Conservation (phyloP, 2,329 filamentous ascomycete genomes). For the Pleoardoris graminearum region DNA sequence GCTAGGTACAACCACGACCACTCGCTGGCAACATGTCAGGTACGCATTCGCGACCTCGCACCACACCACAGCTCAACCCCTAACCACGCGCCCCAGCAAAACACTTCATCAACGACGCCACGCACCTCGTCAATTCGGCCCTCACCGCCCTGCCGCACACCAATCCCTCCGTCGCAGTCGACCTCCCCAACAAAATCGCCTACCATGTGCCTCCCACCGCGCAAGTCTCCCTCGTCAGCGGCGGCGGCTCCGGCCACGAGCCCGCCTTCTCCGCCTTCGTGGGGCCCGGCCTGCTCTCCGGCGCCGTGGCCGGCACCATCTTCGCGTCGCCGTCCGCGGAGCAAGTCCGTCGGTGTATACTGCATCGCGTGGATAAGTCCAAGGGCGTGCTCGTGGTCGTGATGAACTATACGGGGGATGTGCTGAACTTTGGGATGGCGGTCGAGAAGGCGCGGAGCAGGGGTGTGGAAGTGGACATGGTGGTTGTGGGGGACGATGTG, state of each 20-base stretch:
- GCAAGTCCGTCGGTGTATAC: conserved; percentile 78
- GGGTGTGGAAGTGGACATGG: conserved; percentile 80
- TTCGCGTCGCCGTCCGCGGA: conserved; percentile 81
- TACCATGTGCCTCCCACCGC: conserved; percentile 34
- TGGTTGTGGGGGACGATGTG: conserved; percentile 89
- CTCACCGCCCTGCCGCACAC: conserved; percentile 77
- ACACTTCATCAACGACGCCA: conserved; percentile 88
- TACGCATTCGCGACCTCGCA: neutral
- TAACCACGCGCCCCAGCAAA: conserved; percentile 57
- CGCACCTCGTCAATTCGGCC: conserved; percentile 75
- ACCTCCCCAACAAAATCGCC: conserved; percentile 75
- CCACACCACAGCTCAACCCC: neutral
- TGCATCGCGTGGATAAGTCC: conserved; percentile 69
- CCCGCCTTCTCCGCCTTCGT: conserved; percentile 87
- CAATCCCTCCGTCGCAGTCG: conserved; percentile 81
- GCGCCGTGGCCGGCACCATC: conserved; percentile 83
- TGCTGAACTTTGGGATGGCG: conserved; percentile 91
- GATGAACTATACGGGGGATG: conserved; percentile 82
- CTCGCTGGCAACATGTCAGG: conserved; percentile 8
- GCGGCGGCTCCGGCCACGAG: conserved; percentile 89
- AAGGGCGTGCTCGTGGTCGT: conserved; percentile 85
- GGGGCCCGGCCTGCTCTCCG: conserved; percentile 76
- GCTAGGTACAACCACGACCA: neutral
- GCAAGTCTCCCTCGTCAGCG: conserved; percentile 80
- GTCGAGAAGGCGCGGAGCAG: conserved; percentile 87